Evolutionary conservation across 2,329 filamentous ascomycete genomes (phyloP), one percentile per base, ranked within the genome.

Genomic region (Acrodontium crateriforme): DNA sequence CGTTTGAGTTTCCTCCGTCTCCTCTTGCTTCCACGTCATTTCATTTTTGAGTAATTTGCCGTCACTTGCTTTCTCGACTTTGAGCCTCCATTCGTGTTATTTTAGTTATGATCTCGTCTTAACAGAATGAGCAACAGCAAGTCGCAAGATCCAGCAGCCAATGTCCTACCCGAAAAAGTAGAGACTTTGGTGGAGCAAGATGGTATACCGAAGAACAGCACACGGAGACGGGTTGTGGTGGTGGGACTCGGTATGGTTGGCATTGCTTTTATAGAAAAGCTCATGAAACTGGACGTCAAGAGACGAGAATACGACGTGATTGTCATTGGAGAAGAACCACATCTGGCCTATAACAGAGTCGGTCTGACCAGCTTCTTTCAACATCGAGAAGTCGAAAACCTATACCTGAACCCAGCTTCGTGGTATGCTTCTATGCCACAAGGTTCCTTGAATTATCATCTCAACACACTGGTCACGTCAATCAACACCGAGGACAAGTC

Each of bases 291-390:
- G 28, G 84, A 92, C 50, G 70, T 74, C 2, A 74, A 78, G 45
- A 58, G 71, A 37, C 65, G 75, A 44, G 75, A 84, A 51, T 92
- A 84, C 50, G 72, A 82, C 38, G 69, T 93, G 28, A 67, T 83
- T 2, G 82, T 93, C 8, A 78, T 94, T 36, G 84, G 84, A 36
- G 84, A 93, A 46, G 84, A 93, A 50, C 63, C 78, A 12, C 78
- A 93, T 58, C 61, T 92, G 29, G 84, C 84, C 12, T 93, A 93
- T 54, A 93, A 93, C 51, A 74, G 85, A 32, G 84, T 93, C 16
- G 84, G 84, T 3, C 63, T 93, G 27, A 91, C 83, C 3, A 81
- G 75, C 34, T 93, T 85, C 62, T 93, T 93, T 50, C 74, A 82
- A 42, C 82, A 92, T 55, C 69, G 83, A 28, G 69, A 78, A 42